Conservation (phyloP, 1,284 basidiomycete genomes). For the Golubevia sp. region DNA sequence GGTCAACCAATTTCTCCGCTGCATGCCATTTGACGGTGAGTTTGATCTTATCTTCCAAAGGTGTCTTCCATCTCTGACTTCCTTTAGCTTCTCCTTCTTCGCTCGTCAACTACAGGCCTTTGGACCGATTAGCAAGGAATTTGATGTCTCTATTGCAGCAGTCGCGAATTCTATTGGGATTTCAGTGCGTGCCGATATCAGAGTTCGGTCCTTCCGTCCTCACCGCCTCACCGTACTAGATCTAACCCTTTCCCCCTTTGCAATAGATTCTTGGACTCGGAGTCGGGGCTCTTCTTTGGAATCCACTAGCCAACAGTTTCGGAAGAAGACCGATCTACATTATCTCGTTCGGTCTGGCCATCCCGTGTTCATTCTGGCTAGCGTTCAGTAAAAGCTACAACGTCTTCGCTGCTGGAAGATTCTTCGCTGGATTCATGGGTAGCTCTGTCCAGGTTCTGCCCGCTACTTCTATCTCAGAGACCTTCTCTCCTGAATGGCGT, state of each 20-base stretch:
- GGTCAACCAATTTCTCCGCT: slow-evolving; percentile 27
- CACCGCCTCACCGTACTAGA: too few relatives aligned
- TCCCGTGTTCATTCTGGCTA: slow-evolving; percentile 33
- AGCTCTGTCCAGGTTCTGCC: slow-evolving; percentile 27
- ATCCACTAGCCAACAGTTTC: slow-evolving; percentile 25
- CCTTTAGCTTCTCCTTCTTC: not conserved
- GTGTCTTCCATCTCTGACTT: slow-evolving; percentile 2
- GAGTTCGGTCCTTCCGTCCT: too few relatives aligned
- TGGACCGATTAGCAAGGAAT: slow-evolving; percentile 20
- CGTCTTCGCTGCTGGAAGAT: slow-evolving; percentile 32
- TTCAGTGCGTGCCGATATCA: too few relatives aligned
- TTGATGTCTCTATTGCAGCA: slow-evolving; percentile 17
- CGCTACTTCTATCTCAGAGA: slow-evolving; percentile 27
- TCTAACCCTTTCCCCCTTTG: too few relatives aligned
- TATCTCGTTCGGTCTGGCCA: slow-evolving; percentile 27
- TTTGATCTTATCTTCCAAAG: not conserved
- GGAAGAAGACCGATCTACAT: slow-evolving; percentile 30
- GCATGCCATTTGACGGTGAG: slow-evolving; percentile 28
- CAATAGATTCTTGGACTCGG: slow-evolving; percentile 33
- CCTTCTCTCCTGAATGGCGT: slow-evolving; percentile 28
- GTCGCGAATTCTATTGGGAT: slow-evolving; percentile 41
- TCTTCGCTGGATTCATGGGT: slow-evolving; percentile 27
- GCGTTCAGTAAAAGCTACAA: slow-evolving; percentile 16
- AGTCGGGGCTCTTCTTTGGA: slow-evolving; percentile 37
- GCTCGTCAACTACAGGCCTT: slow-evolving; percentile 10